Evolutionary conservation across 371 early-diverging fungal species (phyloP), one percentile per base, ranked within the genome.

Genomic region (Mortierella sp.): DNA sequence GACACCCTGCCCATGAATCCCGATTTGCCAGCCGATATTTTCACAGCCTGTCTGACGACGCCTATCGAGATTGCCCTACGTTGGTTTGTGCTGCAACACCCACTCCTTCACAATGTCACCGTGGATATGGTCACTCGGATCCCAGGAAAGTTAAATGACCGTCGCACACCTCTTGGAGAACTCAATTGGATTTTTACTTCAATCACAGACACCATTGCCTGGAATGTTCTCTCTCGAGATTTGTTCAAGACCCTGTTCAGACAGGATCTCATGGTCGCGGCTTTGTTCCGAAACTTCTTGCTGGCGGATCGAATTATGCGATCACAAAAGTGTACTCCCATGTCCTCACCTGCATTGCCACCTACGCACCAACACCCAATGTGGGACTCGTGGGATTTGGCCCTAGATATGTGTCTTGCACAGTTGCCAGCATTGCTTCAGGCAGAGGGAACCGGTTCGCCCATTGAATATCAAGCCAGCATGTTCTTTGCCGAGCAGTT

Each of bases 141-240:
- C 35, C 98, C 98, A 0, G 99, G 99, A 22, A 86, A 93, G 16
- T 87, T 97, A 37, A 92, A 91, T 70, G 98, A 98, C 78, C 89
- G 99, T 58, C 90, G 97, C 18, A 97, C 98, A 1, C 97, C 98
- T 0, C 84, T 97, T 11, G 99, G 99, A 65, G 98, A 99, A 79
- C 89, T 99, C 62, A 97, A 97, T 80, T 99, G 99, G 99, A 97
- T 99, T 18, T 97, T 99, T 77, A 98, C 98, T 0, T 95, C 99
- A 37, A 96, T 99, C 37, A 98, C 97, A 0, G 99, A 99, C 85
- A 98, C 98, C 8, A 99, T 99, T 64, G 99, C 99, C n/a, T 99
- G 99, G 99, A 95, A 91, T 73, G 94, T 95, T 18, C 84, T 99
- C 37, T 94, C 96, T 20, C 93, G 93, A 14, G 97, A 95, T 63